Conservation (phyloP, 2,329 filamentous ascomycete genomes). For the Penicillium glabrum region DNA sequence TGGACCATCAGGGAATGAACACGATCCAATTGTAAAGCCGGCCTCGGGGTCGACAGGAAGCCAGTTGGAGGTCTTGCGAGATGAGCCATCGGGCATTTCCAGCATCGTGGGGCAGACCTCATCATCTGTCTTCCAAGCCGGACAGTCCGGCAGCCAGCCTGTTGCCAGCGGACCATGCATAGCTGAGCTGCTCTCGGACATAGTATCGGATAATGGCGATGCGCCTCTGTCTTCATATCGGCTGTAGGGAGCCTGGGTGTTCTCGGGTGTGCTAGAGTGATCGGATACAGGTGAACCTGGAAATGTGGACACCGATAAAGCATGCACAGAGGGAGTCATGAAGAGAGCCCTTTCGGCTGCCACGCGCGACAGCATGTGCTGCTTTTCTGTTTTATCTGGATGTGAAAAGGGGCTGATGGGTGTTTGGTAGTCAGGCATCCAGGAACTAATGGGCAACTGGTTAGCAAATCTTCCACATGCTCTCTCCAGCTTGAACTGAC, state of each 20-base stretch:
- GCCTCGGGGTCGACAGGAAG: conserved; percentile 30
- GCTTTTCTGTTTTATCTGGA: neutral
- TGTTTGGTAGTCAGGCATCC: neutral
- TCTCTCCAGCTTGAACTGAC: neutral
- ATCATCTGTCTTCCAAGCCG: conserved; percentile 1
- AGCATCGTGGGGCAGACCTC: conserved; percentile 23
- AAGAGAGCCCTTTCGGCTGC: conserved; percentile 20
- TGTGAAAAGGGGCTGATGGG: neutral
- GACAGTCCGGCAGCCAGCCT: neutral
- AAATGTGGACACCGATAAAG: conserved; percentile 3
- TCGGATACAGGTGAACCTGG: conserved; percentile 20
- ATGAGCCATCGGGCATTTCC: conserved; percentile 35
- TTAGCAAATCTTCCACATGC: neutral
- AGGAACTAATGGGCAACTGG: neutral
- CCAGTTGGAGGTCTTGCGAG: conserved; percentile 32
- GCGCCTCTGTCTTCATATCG: conserved; percentile 21
- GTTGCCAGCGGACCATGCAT: neutral
- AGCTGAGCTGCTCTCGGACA: neutral
- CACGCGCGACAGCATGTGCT: conserved; percentile 3
- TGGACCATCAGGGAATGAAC: neutral
- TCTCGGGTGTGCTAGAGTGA: conserved; percentile 22
- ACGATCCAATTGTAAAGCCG: conserved; percentile 27
- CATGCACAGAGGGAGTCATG: conserved; percentile 12
- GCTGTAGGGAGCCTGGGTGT: conserved; percentile 11
- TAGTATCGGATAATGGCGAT: neutral